Evolutionary conservation across 2,329 filamentous ascomycete species (phyloP).

Genomic region (Aspergillus sclerotialis): DNA sequence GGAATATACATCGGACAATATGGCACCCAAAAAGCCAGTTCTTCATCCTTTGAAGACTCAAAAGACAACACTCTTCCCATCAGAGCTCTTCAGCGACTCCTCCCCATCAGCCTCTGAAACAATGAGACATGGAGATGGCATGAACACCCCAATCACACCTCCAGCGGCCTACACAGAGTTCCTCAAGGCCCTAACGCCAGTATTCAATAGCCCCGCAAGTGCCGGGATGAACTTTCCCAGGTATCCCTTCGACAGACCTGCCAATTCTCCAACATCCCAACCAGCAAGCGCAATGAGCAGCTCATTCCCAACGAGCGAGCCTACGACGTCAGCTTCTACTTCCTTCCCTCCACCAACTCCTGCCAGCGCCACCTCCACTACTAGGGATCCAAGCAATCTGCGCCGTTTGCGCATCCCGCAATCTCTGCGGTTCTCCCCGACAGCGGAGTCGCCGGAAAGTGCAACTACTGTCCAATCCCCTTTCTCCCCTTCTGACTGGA

Average conservation of each 20-base stretch:
- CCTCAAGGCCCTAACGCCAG: conserved; percentile 68
- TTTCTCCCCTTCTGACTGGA: conserved; percentile 78
- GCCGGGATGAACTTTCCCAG: conserved; percentile 49
- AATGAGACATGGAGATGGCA: conserved; percentile 62
- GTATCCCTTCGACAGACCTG: conserved; percentile 21
- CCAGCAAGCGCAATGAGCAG: conserved; percentile 33
- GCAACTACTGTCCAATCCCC: conserved; percentile 59
- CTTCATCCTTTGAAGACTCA: conserved; percentile 39
- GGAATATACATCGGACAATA: too few species aligned
- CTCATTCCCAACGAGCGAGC: conserved; percentile 48
- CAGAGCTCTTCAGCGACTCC: conserved; percentile 54
- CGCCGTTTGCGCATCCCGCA: conserved; percentile 68
- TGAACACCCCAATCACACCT: conserved; percentile 83
- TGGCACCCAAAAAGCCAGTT: conserved; percentile 29
- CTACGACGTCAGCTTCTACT: conserved; percentile 50
- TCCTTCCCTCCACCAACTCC: conserved; percentile 55
- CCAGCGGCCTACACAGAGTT: conserved; percentile 89
- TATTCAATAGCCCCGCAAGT: conserved; percentile 62
- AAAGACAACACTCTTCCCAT: conserved; percentile 41
- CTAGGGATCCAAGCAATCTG: conserved; percentile 45
- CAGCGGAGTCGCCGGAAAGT: conserved; percentile 62
- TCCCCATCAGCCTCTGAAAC: conserved; percentile 47
- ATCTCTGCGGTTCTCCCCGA: conserved; percentile 62
- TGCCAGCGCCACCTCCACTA: conserved; percentile 55
- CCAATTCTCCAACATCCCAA: conserved; percentile 28